Evolutionary conservation across 805 yeast species (phyloP).

Genomic region (Barnettozyma populi): DNA sequence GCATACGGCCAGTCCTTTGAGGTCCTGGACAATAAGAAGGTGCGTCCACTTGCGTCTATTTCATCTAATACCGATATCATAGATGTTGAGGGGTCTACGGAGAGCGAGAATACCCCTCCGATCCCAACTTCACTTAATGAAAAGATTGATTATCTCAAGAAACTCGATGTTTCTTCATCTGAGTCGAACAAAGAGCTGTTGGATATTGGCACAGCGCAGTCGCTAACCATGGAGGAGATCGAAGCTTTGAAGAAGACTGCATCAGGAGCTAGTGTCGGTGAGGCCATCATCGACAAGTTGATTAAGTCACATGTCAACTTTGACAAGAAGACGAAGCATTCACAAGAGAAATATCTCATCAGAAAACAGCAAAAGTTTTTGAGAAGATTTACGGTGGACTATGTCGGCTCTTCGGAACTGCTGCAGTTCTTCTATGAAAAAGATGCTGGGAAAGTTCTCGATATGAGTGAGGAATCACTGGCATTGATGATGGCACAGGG

Average conservation of each 20-base stretch:
- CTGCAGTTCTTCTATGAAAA: constrained; percentile 72
- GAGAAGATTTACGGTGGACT: constrained; percentile 77
- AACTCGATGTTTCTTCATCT: constrained; percentile 37
- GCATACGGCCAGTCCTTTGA: constrained; percentile 90
- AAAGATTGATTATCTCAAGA: constrained; percentile 25
- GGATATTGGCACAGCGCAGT: constrained; percentile 70
- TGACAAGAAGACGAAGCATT: constrained; percentile 79
- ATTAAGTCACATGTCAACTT: constrained; percentile 82
- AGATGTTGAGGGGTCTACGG: constrained; percentile 24
- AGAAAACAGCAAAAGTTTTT: constrained; percentile 90
- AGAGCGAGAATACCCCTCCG: constrained; percentile 25
- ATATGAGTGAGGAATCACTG: constrained; percentile 78
- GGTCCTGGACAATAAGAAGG: constrained; percentile 51
- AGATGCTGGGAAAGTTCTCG: constrained; percentile 59
- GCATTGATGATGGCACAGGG: constrained; percentile 75
- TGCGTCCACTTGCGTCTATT: constrained; percentile 43
- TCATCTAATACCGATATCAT: constrained; percentile 25
- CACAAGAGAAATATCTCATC: constrained; percentile 87
- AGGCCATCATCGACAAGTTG: constrained; percentile 73
- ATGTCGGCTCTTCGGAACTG: constrained; percentile 63
- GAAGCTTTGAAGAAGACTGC: constrained; percentile 74
- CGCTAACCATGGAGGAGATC: constrained; percentile 71
- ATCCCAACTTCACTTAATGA: constrained; percentile 22
- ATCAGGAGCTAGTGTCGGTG: constrained; percentile 55
- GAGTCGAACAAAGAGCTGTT: constrained; percentile 61